Conservation (phyloP, 129 eudicot species). For the Flaveria robusta region DNA sequence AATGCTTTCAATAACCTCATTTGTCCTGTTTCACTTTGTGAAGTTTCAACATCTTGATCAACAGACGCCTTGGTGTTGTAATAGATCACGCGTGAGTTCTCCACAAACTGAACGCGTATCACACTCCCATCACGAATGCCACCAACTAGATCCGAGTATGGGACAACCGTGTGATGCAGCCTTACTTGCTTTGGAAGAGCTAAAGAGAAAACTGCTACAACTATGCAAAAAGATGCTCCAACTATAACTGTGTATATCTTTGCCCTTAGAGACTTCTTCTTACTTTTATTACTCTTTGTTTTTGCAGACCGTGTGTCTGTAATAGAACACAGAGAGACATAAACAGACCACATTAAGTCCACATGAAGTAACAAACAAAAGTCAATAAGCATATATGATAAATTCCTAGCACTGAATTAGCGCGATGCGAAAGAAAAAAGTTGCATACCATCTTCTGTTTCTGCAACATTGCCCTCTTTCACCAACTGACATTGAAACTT, state of each 20-base stretch:
- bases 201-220: conserved; percentile 29
- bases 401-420: too few relatives aligned
- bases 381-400: background rate
- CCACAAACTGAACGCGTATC: conserved; percentile 40
- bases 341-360: conserved; percentile 6
- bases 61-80: conserved; percentile 33
- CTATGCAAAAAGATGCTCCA: conserved; percentile 33
- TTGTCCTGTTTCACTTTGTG: conserved; percentile 20
- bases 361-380: background rate
- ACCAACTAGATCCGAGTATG: conserved; percentile 39
- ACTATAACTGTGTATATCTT: conserved; percentile 32
- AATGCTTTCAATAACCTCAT: conserved; percentile 8
- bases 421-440: too few relatives aligned
- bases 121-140: conserved; percentile 45
- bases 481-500: conserved; percentile 40
- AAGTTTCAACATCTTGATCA: conserved; percentile 29
- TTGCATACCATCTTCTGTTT: conserved; percentile 38
- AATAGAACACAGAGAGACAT: conserved; percentile 16
- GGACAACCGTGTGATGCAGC: conserved; percentile 32
- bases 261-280: conserved; percentile 16
- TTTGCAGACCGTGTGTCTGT: conserved; percentile 13
- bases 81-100: conserved; percentile 37
- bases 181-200: conserved; percentile 32
- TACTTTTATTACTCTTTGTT: conserved; percentile 24
- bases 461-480: conserved; percentile 28